Conservation (phyloP, 164 flowering plant genomes). For the Protea cynaroides region DNA sequence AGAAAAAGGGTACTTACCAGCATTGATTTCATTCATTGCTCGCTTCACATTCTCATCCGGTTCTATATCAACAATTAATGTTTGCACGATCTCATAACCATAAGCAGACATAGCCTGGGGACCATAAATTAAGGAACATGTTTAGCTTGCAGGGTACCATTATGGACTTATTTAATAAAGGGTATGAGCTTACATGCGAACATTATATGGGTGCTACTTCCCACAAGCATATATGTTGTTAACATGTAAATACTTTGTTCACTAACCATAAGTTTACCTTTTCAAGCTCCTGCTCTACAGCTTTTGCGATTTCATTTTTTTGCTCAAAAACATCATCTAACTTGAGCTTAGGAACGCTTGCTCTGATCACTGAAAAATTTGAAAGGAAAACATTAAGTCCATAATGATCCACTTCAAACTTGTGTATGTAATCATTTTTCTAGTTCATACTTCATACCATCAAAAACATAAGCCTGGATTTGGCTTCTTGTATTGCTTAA, state of each 20-base stretch:
- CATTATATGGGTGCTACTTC: background rate
- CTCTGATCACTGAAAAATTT: constrained; percentile 51
- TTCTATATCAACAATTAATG: constrained; percentile 76
- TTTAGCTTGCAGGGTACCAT: too few relatives aligned
- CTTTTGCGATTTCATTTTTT: constrained; percentile 68
- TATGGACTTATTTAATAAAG: too few relatives aligned
- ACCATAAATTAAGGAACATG: background rate
- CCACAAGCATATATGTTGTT: background rate
- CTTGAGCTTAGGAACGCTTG: constrained; percentile 61
- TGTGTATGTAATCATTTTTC: background rate
- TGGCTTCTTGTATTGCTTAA: constrained; percentile 61
- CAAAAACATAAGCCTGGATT: constrained; percentile 79
- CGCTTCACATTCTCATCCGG: constrained; percentile 85
- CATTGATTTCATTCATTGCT: constrained; percentile 93
- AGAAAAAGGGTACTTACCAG: constrained; percentile 39
- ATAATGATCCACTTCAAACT: background rate
- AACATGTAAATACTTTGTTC: background rate
- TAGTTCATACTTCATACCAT: constrained; percentile 34
- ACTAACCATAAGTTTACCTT: constrained; percentile 33
- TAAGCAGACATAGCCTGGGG: constrained; percentile 61
- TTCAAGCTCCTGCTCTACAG: constrained; percentile 72
- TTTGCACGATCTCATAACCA: constrained; percentile 84
- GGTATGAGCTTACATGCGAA: too few relatives aligned
- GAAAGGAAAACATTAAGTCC: background rate
- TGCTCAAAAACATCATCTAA: constrained; percentile 74